Evolutionary conservation across 306 rosid species (phyloP).

Genomic region (Prunus mongolica): DNA sequence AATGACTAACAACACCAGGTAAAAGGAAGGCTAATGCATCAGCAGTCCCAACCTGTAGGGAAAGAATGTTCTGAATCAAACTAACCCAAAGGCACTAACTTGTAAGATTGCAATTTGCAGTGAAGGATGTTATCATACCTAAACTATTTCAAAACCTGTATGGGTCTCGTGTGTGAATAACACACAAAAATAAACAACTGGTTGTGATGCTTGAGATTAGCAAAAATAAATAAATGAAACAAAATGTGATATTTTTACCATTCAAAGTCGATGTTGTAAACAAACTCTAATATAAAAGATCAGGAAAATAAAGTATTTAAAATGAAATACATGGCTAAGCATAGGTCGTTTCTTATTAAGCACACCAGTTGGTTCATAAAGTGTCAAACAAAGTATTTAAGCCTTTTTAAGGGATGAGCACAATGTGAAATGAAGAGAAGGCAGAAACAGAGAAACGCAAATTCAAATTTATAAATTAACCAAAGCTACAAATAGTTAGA

Average conservation of each 20-base stretch:
- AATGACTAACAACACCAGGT: too few species aligned
- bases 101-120: neutral
- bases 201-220: neutral
- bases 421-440: neutral
- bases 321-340: neutral
- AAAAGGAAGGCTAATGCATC: too few species aligned
- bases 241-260: neutral
- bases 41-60: too few species aligned
- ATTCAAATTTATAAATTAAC: neutral
- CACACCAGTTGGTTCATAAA: neutral
- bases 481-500: neutral
- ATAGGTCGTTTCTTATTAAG: neutral
- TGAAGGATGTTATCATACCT: neutral
- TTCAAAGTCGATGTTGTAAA: neutral
- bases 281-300: neutral
- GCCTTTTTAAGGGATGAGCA: neutral
- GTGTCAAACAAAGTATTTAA: neutral
- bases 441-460: neutral
- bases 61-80: too few species aligned
- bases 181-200: neutral
- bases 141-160: neutral
- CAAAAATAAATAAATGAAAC: neutral
- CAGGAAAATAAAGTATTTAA: neutral
- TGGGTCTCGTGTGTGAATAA: neutral
- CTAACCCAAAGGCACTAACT: too few species aligned